Base-by-base conservation (phyloP, 169 alveolate genomes). In the Cryptosporidium parvum region DNA sequence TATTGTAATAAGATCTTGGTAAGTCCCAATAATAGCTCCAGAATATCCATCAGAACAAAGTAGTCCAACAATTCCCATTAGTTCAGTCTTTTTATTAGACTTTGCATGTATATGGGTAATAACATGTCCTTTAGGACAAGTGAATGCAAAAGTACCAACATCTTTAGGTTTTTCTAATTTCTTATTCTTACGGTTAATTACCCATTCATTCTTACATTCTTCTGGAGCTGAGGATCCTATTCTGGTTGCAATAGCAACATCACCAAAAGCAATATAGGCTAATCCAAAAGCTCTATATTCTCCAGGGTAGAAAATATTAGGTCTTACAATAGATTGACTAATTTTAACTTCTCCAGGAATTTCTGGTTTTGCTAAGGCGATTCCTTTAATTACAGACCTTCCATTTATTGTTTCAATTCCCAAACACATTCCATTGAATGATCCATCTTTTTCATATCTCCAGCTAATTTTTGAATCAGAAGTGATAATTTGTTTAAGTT, bases 31-130 rank as follows among this genome's bases (percentile, higher is more conserved):
- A 8, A 80, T 62, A 8, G 89, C 89, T 80, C 89, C 89, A n/a
- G 89, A 80, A 48, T 80, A 80, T 10, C 89, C 68, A 65, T 80
- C 89, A 21, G 89, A 80, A 42, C 89, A 80, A 29, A 80, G 52
- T 8, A 80, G 33, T 2, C 80, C 89, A n/a, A 80, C 45, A 23
- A 59, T 62, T 8, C 89, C 89, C 73, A 65, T 65, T 14, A 80
- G 26, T 48, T 18, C 65, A 4, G 89, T 62, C 35, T 48, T 59
- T 48, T 42, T 37, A 23, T 80, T 80, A 4, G 80, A 37, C 1
- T 52, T 16, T 0, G 75, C 68, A 33, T 80, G 75, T 3, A 80
- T 80, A 31, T 80, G 73, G 1, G 80, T 80, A 80, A 80, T 80
- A 23, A 80, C 39, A 26, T 80, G 75, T 45, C 75, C 80, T 62